A percentile compares a stretch with the other conserved stretches of the same genome.
Conservation (phyloP, 148 eudicot genomes). For the Nepenthes gracilis region DNA sequence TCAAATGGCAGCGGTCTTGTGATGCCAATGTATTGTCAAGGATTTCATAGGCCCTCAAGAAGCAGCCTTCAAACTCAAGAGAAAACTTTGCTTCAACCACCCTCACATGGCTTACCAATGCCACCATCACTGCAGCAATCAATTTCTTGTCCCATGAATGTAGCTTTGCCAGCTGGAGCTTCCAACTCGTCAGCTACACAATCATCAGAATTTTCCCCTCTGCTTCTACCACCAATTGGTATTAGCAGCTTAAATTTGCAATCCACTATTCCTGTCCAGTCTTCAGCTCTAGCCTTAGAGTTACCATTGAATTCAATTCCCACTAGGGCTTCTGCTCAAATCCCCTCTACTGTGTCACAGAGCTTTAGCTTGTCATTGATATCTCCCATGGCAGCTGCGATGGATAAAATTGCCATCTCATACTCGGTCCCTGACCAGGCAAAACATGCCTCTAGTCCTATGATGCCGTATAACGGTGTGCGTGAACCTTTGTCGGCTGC, state of each 20-base stretch:
- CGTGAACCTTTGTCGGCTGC: conserved; percentile 24
- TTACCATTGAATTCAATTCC: conserved; percentile 10
- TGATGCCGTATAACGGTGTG: conserved; percentile 20
- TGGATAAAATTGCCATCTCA: conserved; percentile 17
- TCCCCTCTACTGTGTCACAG: conserved; percentile 15
- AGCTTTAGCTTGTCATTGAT: conserved; percentile 16
- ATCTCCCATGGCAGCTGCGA: conserved; percentile 18
- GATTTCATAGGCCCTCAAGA: conserved; percentile 28
- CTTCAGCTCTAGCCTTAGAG: conserved; percentile 10
- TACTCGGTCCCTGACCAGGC: conserved; percentile 21
- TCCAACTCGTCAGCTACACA: conserved; percentile 16
- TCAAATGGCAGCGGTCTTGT: conserved; percentile 23
- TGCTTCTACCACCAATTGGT: conserved; percentile 23
- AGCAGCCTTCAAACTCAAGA: conserved; percentile 22
- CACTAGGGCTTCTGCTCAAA: conserved; percentile 18
- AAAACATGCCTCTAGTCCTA: conserved; percentile 16
- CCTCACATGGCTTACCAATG: conserved; percentile 21
- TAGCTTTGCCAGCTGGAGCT: conserved; percentile 20
- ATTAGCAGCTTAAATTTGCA: conserved; percentile 17
- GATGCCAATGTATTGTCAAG: conserved; percentile 35
- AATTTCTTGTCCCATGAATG: conserved; percentile 22
- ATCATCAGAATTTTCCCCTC: conserved; percentile 20
- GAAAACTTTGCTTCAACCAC: conserved; percentile 23
- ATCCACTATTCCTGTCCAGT: conserved; percentile 19
- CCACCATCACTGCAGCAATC: conserved; percentile 25